Evolutionary conservation across 2,329 filamentous ascomycete species (phyloP), one percentile per base, ranked within the genome.

Genomic region (Passalora sequoiae): DNA sequence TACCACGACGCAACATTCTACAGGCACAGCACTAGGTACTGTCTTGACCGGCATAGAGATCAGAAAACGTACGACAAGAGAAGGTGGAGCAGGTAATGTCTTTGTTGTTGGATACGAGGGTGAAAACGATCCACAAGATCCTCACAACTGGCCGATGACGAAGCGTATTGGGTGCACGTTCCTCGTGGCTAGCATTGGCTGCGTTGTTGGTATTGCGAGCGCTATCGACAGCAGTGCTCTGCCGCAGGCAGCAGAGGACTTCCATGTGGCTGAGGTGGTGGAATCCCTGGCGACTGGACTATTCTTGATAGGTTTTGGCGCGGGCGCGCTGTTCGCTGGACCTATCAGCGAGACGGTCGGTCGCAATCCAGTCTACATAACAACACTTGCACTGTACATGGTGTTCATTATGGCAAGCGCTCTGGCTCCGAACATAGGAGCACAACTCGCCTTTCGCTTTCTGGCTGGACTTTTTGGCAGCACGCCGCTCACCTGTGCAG

Each of bases 221-320:
- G 70, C 74, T 0, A 76, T 80, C 29, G 74, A 78, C 42, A 71
- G 73, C 1, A 67, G 67, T 0, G 71, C 73, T 1, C 49, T 75
- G 0, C 63, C 64, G 0, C 67, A 73, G 47, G 74, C 71, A 0
- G 65, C 68, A 0, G 51, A 50, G 15, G 68, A 69, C 0, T 72
- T 77, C 32, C 64, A 67, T 0, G 74, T 77, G 0, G 69, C 68
- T 19, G 63, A 75, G 28, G 70, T 77, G 3, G 69, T 70, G 0
- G 76, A 70, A 53, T 72, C 69, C 7, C 54, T 77, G 17, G 70
- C 71, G 1, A 78, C 71, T 19, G 69, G 68, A 20, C 49, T 65
- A 1, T 66, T 60, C 43, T 48, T 66, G 12, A 51, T 64, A 12
- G 63, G 63, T 1, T 72, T 77, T 44, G 73, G 71, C 1, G 58